A percentile compares a stretch with the other conserved stretches of the same genome.
phyloP scores from a whole-genome alignment of 345 rosid species.

The Rhizophora apiculata region DNA sequence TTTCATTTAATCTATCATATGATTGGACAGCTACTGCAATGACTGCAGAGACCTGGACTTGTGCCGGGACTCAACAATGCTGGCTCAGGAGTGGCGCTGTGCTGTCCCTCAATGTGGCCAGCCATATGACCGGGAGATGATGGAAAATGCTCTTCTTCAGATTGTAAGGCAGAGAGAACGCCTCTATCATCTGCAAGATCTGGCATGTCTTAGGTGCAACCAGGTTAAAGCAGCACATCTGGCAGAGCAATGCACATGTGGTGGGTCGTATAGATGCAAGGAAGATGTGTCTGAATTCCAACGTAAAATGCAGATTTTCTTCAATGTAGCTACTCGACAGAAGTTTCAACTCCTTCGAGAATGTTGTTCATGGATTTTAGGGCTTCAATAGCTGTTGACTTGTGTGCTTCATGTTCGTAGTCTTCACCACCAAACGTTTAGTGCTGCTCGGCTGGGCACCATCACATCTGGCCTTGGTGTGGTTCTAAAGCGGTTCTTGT shows the following conservation, averaged over 20 bases:
- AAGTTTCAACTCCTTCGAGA: slow-evolving; percentile 62
- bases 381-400: slow-evolving; percentile 17
- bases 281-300: slow-evolving; percentile 64
- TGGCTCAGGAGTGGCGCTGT: slow-evolving; percentile 76
- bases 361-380: slow-evolving; percentile 61
- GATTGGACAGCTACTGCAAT: slow-evolving; percentile 73
- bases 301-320: slow-evolving; percentile 63
- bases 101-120: slow-evolving; percentile 79
- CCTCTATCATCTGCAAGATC: slow-evolving; percentile 83
- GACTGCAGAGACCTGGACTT: slow-evolving; percentile 88
- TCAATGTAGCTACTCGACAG: slow-evolving; percentile 56
- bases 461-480: too few species aligned
- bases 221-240: slow-evolving; percentile 89
- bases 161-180: slow-evolving; percentile 78
- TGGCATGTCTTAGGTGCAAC: slow-evolving; percentile 72
- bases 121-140: slow-evolving; percentile 64
- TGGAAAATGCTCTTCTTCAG: slow-evolving; percentile 86
- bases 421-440: too few species aligned
- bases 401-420: too few species aligned
- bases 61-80: slow-evolving; percentile 63
- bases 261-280: slow-evolving; percentile 74
- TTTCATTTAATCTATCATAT: slow-evolving; percentile 15
- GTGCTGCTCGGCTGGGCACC: too few species aligned
- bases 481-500: too few species aligned
- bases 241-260: slow-evolving; percentile 75